Evolutionary conservation across 352 stramenopile species (phyloP).

Genomic region (Pythium rhizo-oryzae): DNA sequence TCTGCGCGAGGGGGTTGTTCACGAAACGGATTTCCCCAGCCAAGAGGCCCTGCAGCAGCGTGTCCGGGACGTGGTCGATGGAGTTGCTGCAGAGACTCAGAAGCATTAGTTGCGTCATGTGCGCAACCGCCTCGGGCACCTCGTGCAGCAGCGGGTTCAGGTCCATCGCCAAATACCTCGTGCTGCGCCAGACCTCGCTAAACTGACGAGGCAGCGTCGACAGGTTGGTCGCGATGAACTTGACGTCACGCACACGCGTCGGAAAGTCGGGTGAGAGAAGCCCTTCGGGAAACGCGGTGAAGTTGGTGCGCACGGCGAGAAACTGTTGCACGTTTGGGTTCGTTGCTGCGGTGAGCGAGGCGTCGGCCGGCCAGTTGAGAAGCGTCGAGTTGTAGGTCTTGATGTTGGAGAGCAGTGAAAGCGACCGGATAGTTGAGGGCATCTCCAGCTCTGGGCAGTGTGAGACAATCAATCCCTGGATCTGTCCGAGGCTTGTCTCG

Average conservation of each 20-base stretch:
- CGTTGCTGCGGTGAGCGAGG: background rate
- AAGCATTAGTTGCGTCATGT: background rate
- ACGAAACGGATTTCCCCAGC: background rate
- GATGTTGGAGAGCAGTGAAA: background rate
- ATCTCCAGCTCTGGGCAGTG: constrained; percentile 22
- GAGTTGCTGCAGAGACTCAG: constrained; percentile 4
- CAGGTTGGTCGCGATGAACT: constrained; percentile 19
- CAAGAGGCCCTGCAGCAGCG: background rate
- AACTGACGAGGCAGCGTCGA: constrained; percentile 1
- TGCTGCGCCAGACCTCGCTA: background rate
- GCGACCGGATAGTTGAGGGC: background rate
- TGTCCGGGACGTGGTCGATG: constrained; percentile 5
- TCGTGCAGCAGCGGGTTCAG: background rate
- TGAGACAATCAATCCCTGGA: background rate
- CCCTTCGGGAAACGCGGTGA: constrained; percentile 8
- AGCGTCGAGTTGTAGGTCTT: constrained; percentile 21
- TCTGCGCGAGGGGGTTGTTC: constrained; percentile 12
- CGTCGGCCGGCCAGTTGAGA: background rate
- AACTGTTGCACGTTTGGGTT: constrained; percentile 2
- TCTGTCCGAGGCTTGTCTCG: background rate
- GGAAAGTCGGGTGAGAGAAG: constrained; percentile 1
- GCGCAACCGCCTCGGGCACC: background rate
- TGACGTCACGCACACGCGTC: constrained; percentile 5
- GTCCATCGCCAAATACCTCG: constrained; percentile 12
- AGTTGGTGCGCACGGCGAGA: constrained; percentile 3